Evolutionary conservation across 2,329 filamentous ascomycete genomes (phyloP), one percentile per base, ranked within the genome.

Genomic region (Rhynchosporium agropyri): DNA sequence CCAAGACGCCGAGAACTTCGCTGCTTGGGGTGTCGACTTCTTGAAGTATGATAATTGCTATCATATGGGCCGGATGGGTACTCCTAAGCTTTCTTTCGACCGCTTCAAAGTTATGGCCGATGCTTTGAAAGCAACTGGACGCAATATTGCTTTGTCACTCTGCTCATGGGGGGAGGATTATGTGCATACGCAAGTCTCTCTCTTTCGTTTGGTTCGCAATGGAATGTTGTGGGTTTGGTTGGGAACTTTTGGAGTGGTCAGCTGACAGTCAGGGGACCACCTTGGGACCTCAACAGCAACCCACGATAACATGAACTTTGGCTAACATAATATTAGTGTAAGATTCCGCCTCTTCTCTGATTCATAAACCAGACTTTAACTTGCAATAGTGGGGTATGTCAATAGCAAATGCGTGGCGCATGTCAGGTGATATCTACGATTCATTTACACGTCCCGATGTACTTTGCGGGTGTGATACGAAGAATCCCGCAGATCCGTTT

Each of bases 1-100:
- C 42, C 75, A 79, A 48, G 82, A 84, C 68, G 82, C 82, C 0
- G 69, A 78, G 28, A 74, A 77, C 2, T 83, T 79, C 68, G 81
- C 82, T 1, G 73, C 71, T 20, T 82, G 81, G 79, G 81, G 78
- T 0, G 79, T 82, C 31, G 78, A 80, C 67, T 81, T 80, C 62
- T 71, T 81, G 9, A 81, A 83, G 68, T 83, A 83, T 65, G 81
- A 84, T 69, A 83, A 84, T 66, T 84, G 82, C 74, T 83, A 78
- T 71, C 81, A 82, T 62, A 74, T 79, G 65, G 81, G 81, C 12
- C 77, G 80, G 61, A 78, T 76, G 40, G 81, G 81, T 1, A 65
- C 65, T 15, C 61, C 64, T 10, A 55, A 63, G 46, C 64, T 68
- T 5, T 65, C 65, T 15, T 67, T 62, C 49, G 59, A 68, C 31